Percentiles rank a stretch among this genome's conserved stretches.
phyloP scores from a whole-genome alignment of 2,329 filamentous ascomycete genomes.

The Tolypocladium paradoxum region DNA sequence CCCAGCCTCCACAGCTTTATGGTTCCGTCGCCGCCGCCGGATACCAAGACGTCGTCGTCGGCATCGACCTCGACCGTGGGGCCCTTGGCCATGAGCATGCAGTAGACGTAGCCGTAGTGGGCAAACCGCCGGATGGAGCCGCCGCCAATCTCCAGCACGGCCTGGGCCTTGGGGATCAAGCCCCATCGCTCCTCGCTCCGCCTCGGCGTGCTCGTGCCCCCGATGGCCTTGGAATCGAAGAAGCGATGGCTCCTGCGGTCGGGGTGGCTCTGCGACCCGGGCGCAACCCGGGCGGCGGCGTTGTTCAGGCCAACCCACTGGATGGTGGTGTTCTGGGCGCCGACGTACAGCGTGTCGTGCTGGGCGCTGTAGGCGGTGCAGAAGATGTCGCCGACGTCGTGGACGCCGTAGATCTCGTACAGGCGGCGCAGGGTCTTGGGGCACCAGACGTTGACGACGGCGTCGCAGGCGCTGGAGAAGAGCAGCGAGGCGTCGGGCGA shows the following conservation, averaged over 20 bases:
- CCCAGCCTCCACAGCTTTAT: constrained; percentile 84
- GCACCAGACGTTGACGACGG: constrained; percentile 90
- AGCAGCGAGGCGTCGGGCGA: constrained; percentile 65
- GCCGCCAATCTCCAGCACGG: constrained; percentile 67
- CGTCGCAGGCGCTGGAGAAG: constrained; percentile 88
- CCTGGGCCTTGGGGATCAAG: constrained; percentile 41
- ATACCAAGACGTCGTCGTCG: constrained; percentile 74
- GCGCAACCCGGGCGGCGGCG: constrained; percentile 45
- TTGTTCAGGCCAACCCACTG: constrained; percentile 80
- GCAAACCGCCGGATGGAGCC: constrained; percentile 79
- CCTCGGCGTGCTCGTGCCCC: constrained; percentile 67
- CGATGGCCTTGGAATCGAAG: constrained; percentile 83
- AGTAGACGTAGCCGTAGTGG: constrained; percentile 92
- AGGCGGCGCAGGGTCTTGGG: constrained; percentile 64
- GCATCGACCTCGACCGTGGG: constrained; percentile 54
- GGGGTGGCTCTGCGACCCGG: constrained; percentile 58
- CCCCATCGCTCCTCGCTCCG: constrained; percentile 50
- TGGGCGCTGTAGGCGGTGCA: constrained; percentile 80
- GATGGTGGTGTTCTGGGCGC: constrained; percentile 88
- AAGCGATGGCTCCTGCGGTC: constrained; percentile 74
- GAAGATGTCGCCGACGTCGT: constrained; percentile 93
- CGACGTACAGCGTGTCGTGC: constrained; percentile 76
- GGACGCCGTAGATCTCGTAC: constrained; percentile 85
- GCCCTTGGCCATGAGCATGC: constrained; percentile 78
- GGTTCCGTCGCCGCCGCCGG: constrained; percentile 84